Evolutionary conservation across 192 early-diverging fungal species (phyloP).

Genomic region (Linderina pennispora): DNA sequence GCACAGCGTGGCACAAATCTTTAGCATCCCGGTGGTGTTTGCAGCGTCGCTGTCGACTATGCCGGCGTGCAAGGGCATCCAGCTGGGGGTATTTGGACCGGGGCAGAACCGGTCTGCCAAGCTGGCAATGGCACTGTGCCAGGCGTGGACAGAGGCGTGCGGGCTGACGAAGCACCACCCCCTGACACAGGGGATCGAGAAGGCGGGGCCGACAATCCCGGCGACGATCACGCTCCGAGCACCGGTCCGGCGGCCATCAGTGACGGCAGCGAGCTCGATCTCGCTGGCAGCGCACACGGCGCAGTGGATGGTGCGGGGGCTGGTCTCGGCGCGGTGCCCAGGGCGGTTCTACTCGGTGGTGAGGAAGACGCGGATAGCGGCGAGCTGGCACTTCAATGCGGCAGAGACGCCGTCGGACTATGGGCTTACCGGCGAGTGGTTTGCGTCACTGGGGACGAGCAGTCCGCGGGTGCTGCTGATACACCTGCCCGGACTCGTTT

Average conservation of each 20-base stretch:
- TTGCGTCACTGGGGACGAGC: slow-evolving; percentile 4
- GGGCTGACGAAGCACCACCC: slow-evolving; percentile 20
- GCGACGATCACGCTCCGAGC: no score
- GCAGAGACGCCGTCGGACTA: slow-evolving; percentile 33
- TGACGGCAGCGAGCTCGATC: no score
- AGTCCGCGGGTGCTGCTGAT: slow-evolving; percentile 25
- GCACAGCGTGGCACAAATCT: slow-evolving; percentile 14
- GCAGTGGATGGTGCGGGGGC: slow-evolving; percentile 39
- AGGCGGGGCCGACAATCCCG: no score
- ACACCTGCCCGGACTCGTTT: slow-evolving; percentile 34
- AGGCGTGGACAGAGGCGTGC: slow-evolving; percentile 27
- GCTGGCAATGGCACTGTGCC: slow-evolving; percentile 29
- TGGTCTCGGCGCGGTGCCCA: slow-evolving; percentile 14
- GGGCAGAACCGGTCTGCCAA: slow-evolving; percentile 29
- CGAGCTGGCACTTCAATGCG: slow-evolving; percentile 40
- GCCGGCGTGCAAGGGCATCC: slow-evolving; percentile 15
- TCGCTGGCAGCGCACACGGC: slow-evolving; percentile 16
- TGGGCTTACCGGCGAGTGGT: slow-evolving; percentile 29
- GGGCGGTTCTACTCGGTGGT: slow-evolving; percentile 17
- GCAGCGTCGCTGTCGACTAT: slow-evolving; percentile 13
- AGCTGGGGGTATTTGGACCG: slow-evolving; percentile 24
- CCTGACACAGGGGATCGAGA: slow-evolving; percentile 15
- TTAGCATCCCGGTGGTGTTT: slow-evolving; percentile 28
- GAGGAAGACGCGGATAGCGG: slow-evolving; percentile 1
- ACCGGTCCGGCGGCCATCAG: no score